Conservation (phyloP, 768 basidiomycete genomes). For the Trametes maxima region DNA sequence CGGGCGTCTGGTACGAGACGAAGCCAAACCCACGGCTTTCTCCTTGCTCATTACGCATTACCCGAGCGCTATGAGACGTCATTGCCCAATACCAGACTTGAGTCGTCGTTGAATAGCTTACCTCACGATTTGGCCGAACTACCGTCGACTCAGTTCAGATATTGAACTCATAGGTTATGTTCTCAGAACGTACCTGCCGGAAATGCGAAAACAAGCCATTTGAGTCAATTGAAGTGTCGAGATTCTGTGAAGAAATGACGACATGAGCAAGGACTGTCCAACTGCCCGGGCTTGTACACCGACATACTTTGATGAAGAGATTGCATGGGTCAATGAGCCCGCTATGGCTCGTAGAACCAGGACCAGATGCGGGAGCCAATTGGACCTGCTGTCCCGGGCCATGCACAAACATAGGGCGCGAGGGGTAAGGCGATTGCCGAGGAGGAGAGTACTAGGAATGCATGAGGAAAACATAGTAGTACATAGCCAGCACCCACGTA, state of each 20-base stretch:
- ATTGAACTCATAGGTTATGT: slow-evolving; percentile 3
- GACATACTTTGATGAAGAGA: slow-evolving; percentile 78
- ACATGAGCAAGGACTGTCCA: not conserved
- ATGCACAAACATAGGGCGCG: slow-evolving; percentile 67
- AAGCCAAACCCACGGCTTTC: slow-evolving; percentile 90
- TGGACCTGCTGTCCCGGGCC: slow-evolving; percentile 92
- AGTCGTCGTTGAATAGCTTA: slow-evolving; percentile 34
- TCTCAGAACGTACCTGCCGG: slow-evolving; percentile 56
- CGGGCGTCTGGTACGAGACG: slow-evolving; percentile 82
- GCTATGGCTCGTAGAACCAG: slow-evolving; percentile 81
- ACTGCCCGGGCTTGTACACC: slow-evolving; percentile 2
- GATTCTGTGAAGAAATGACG: slow-evolving; percentile 54
- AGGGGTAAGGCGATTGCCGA: slow-evolving; percentile 46
- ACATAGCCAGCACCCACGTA: slow-evolving; percentile 28
- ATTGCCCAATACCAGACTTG: not conserved
- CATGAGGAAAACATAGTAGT: not conserved
- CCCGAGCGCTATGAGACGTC: slow-evolving; percentile 66
- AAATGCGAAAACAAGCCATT: slow-evolving; percentile 85
- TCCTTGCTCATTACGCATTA: slow-evolving; percentile 85
- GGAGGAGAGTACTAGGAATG: slow-evolving; percentile 68
- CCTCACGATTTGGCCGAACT: slow-evolving; percentile 93
- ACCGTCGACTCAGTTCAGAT: slow-evolving; percentile 14
- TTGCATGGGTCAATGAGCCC: slow-evolving; percentile 91
- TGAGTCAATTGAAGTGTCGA: slow-evolving; percentile 84
- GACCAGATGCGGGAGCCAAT: slow-evolving; percentile 70